phyloP scores from a whole-genome alignment of 805 yeast species.

The Candida piceae region DNA sequence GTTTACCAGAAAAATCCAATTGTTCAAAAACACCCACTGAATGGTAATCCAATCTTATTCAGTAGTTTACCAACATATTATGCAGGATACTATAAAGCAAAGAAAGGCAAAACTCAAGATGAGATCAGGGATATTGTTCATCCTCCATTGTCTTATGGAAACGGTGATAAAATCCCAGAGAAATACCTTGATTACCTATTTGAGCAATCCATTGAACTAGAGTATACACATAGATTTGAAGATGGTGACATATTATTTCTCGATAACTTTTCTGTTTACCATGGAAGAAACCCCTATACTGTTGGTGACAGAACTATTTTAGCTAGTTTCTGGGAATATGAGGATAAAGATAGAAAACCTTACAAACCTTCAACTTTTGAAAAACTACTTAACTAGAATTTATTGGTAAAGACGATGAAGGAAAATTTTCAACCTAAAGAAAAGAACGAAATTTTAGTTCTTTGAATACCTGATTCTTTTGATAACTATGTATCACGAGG shows the following conservation, averaged over 20 bases:
- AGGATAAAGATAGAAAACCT: conserved; percentile 2
- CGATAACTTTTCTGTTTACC: conserved; percentile 22
- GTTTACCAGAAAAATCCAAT: conserved; percentile 10
- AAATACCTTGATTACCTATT: conserved; percentile 19
- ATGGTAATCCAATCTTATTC: conserved; percentile 16
- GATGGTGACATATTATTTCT: conserved; percentile 21
- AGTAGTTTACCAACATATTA: conserved; percentile 22
- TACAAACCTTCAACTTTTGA: conserved; percentile 4
- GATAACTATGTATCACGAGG: too few relatives aligned
- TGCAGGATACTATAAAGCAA: conserved; percentile 8
- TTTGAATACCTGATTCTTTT: too few relatives aligned
- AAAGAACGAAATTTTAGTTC: too few relatives aligned
- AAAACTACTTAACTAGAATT: too few relatives aligned
- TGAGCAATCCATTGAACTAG: conserved; percentile 19
- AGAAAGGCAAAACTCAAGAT: too few relatives aligned
- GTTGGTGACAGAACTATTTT: conserved; percentile 18
- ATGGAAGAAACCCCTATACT: conserved; percentile 21
- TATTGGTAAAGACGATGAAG: too few relatives aligned
- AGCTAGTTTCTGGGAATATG: conserved; percentile 22
- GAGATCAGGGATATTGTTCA: conserved; percentile 1
- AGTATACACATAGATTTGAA: conserved; percentile 16
- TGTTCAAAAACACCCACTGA: conserved; percentile 6
- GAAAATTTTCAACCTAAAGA: too few relatives aligned
- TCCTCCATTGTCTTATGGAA: conserved; percentile 17
- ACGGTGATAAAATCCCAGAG: conserved; percentile 19